Evolutionary conservation across 1,284 basidiomycete species (phyloP).

Genomic region (Ganoderma multipileum): DNA sequence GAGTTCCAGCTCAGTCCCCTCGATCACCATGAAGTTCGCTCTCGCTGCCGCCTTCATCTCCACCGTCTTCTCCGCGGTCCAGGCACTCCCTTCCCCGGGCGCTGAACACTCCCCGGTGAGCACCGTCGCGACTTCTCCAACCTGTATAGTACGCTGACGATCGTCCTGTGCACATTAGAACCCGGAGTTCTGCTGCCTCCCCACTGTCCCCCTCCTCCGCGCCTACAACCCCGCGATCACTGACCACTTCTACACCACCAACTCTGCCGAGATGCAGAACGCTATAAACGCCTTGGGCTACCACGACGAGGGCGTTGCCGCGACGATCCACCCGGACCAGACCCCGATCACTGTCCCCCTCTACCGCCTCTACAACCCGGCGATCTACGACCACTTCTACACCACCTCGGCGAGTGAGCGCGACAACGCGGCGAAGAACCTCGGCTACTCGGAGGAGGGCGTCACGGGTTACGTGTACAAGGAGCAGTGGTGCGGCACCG

Average conservation of each 20-base stretch:
- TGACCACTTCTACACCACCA: slow-evolving; percentile 32
- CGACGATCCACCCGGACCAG: slow-evolving; percentile 14
- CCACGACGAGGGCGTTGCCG: slow-evolving; percentile 20
- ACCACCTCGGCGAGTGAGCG: slow-evolving; percentile 10
- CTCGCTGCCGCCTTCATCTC: slow-evolving; percentile 6
- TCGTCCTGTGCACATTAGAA: not conserved
- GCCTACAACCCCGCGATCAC: slow-evolving; percentile 9
- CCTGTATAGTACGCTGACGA: not conserved
- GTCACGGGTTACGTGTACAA: slow-evolving; percentile 11
- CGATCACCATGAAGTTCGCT: slow-evolving; percentile 11
- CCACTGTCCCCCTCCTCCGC: slow-evolving; percentile 25
- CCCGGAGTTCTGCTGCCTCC: not conserved
- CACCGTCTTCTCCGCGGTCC: not conserved
- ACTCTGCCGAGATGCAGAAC: slow-evolving; percentile 16
- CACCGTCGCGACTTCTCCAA: not conserved
- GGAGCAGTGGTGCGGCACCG: slow-evolving; percentile 5
- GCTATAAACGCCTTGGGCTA: slow-evolving; percentile 18
- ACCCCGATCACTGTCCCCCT: slow-evolving; percentile 18
- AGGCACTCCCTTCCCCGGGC: slow-evolving; percentile 16
- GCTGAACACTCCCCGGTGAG: not conserved
- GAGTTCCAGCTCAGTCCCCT: not conserved
- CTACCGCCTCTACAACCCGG: slow-evolving; percentile 19
- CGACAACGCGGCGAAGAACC: slow-evolving; percentile 5
- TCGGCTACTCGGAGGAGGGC: slow-evolving; percentile 11
- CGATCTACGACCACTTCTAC: slow-evolving; percentile 16